These are phyloP conservation scores for Pyrrhoderma noxium DNA, from an alignment of 1,284 basidiomycete species.

Conservation along the genomic window DNA sequence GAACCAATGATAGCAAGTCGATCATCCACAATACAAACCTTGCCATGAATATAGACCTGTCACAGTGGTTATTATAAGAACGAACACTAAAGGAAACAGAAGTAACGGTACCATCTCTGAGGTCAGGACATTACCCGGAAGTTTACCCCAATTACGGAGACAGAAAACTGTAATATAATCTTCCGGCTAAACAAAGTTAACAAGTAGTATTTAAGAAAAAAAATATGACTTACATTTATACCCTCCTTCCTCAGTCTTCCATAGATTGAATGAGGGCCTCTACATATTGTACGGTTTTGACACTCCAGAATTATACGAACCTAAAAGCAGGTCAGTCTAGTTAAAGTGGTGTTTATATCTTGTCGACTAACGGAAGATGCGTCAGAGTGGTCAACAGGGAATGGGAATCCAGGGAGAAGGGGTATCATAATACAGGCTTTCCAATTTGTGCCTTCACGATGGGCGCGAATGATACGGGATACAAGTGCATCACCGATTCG, in stretches of 20 bases:
- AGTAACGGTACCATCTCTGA: conserved; percentile 71
- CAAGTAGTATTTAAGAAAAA: conserved; percentile 9
- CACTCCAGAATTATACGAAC: conserved; percentile 91
- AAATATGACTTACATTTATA: conserved; percentile 61
- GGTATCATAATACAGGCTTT: conserved; percentile 92
- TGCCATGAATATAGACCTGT: conserved; percentile 87
- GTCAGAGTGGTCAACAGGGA: conserved; percentile 88
- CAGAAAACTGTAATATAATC: conserved; percentile 93
- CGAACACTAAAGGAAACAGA: not conserved
- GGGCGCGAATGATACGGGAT: conserved; percentile 84
- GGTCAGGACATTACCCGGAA: conserved; percentile 77
- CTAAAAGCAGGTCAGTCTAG: conserved; percentile 30
- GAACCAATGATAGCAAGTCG: conserved; percentile 97
- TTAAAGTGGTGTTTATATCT: not conserved
- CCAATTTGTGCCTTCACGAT: conserved; percentile 79
- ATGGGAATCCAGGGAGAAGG: conserved; percentile 89
- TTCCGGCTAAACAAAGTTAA: conserved; percentile 57
- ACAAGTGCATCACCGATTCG: conserved; percentile 93
- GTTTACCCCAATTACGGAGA: conserved; percentile 89
- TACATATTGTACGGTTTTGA: conserved; percentile 83
- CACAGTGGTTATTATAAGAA: conserved; percentile 1
- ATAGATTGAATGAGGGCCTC: conserved; percentile 93
- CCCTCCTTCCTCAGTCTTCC: conserved; percentile 79
- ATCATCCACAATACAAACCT: conserved; percentile 91
- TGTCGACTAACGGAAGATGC: conserved; percentile 70